phyloP scores from a whole-genome alignment of 2,329 filamentous ascomycete species.

The Pseudocercospora pini-densiflorae region DNA sequence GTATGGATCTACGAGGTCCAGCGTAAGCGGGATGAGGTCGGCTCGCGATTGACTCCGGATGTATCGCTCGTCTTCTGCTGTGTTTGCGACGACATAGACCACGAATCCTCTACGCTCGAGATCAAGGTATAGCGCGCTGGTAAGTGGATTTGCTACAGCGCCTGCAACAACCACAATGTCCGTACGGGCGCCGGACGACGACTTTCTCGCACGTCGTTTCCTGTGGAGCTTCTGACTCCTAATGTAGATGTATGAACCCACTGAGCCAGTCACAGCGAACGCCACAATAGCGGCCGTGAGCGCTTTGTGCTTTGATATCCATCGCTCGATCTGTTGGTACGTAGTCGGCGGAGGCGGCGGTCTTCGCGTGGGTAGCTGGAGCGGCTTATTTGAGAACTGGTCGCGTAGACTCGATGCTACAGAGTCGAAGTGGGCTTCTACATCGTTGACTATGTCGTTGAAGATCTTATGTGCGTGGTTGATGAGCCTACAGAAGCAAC shows the following conservation, averaged over 20 bases:
- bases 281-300: constrained; percentile 73
- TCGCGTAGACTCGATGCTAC: constrained; percentile 74
- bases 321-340: constrained; percentile 66
- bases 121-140: constrained; percentile 80
- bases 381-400: constrained; percentile 72
- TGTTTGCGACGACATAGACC: constrained; percentile 86
- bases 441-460: constrained; percentile 72
- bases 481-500: constrained; percentile 29
- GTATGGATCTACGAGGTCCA: constrained; percentile 80
- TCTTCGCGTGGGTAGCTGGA: constrained; percentile 44
- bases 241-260: constrained; percentile 56
- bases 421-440: constrained; percentile 80
- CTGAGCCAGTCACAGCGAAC: constrained; percentile 67
- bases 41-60: constrained; percentile 76
- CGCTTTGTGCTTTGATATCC: constrained; percentile 74
- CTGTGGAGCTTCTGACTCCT: constrained; percentile 42
- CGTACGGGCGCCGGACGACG: constrained; percentile 79
- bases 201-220: constrained; percentile 76
- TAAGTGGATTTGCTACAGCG: constrained; percentile 82
- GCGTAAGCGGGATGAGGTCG: constrained; percentile 79
- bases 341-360: constrained; percentile 50
- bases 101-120: constrained; percentile 91
- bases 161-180: constrained; percentile 90
- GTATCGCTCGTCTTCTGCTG: constrained; percentile 80
- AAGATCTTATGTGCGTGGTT: constrained; percentile 42